Evolutionary conservation across 2,329 filamentous ascomycete species (phyloP), one percentile per base, ranked within the genome.

Genomic region (Trichoderma sp.): DNA sequence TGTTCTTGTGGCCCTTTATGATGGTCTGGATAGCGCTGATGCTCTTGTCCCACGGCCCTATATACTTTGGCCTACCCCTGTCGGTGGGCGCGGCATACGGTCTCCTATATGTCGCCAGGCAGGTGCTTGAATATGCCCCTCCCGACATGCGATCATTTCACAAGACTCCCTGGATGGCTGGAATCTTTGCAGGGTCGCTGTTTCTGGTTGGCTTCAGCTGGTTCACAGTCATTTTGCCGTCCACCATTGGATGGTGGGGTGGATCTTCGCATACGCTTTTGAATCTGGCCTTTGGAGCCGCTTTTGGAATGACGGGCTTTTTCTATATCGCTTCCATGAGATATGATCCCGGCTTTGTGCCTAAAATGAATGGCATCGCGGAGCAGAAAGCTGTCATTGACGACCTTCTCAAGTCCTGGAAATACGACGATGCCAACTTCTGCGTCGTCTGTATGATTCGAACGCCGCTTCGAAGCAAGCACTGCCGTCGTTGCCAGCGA

Each of bases 401-500:
- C 72, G 92, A 97, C 73, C 86, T 99, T 8, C 87, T 99, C 72
- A 87, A 88, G 69, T 79, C 89, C 73, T 96, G 93, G 89, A 96
- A 93, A 76, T 99, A 95, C 78, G 94, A 99, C 77, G 95, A 97
- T 77, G 85, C 90, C 71, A 95, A 97, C 78, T 99, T 98, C 76
- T 99, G 96, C 79, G 90, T 96, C 33, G 89, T 89, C 59, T 99
- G 96, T 82, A 97, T 98, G 94, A 92, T 97, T 74, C 88, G 95
- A 66, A 95, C 92, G 73, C 96, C 96, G 4, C 82, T 99, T 71
- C 88, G 96, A 73, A 97, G 94, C 82, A 99, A 98, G 83, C 96
- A 99, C 81, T 99, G 96, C 82, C 91, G 91, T 77, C 87, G 92
- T 71, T 99, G 96, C 79, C 89, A 92, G 75, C 91, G 95, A 72